Conservation (phyloP, 2,329 filamentous ascomycete genomes). For the Pyrenochaeta sp. region DNA sequence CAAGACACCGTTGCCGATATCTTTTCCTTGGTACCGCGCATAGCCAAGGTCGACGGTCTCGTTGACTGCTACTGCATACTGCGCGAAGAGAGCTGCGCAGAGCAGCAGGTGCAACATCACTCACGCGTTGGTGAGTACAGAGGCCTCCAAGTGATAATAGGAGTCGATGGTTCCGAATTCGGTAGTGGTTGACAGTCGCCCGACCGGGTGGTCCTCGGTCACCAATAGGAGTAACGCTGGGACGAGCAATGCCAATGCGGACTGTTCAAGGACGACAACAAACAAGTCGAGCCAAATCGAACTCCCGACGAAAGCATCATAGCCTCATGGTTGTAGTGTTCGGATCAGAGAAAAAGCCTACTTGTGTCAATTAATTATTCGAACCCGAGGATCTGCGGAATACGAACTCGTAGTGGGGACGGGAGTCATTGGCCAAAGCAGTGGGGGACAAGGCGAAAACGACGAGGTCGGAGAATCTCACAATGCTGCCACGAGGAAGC, state of each 20-base stretch:
- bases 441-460: not conserved
- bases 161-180: not conserved
- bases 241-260: not conserved
- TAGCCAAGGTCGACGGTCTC: constrained; percentile 70
- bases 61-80: constrained; percentile 44
- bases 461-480: not conserved
- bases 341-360: not conserved
- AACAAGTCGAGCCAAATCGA: not conserved
- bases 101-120: constrained; percentile 35
- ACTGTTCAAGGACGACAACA: not conserved
- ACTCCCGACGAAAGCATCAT: constrained; percentile 5
- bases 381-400: not conserved
- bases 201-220: not conserved
- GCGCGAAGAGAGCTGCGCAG: constrained; percentile 30
- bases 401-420: not conserved
- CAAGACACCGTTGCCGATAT: constrained; percentile 65
- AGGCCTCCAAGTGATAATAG: not conserved
- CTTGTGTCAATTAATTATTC: not conserved
- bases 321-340: not conserved
- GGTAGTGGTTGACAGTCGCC: constrained; percentile 1
- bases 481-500: not conserved
- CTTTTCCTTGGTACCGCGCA: constrained; percentile 68
- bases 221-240: constrained; percentile 8
- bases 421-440: not conserved
- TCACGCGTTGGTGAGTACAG: not conserved